Base-by-base conservation (phyloP, 2,329 filamentous ascomycete genomes). In the Cryphonectria carpinicola region DNA sequence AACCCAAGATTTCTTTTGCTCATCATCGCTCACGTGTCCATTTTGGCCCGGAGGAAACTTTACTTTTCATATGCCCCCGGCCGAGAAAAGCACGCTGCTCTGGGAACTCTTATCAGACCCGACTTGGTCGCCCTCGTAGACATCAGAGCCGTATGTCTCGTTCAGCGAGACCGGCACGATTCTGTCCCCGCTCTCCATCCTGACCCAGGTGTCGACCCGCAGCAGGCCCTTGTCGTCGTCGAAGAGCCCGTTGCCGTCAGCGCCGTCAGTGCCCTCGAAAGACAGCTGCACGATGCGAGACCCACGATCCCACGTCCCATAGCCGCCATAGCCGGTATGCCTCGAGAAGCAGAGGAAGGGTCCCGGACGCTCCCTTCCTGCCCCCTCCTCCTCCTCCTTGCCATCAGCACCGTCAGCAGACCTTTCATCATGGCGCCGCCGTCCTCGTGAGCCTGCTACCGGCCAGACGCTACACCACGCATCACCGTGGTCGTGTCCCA, bases 401-500 rank as follows among this genome's bases (percentile, higher is more conserved):
- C 10, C 37, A 32, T 32, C 81, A 70, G 64, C 64, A 10, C 7
- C 25, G 67, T 63, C 43, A 22, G 43, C 17, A 17, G 19, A 8
- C 19, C 17, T 4, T 49, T 49, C 43, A 49, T 22, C 19, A 22
- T 49, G 43, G 46, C 22, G 46, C 22, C 8, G 6, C 43, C 61
- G 28, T 17, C 54, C 3, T 72, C 71, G 43, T 46, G n/a, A 13
- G 7, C 43, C 25, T 52, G 62, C 13, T 22, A 25, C 49, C 54
- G 74, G 74, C 78, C 77, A 80, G 61, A 73, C 75, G 22, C 71
- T 78, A 73, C 82, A 85, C 84, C 84, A 86, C 37, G 82, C 80
- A 74, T 84, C 79, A 0, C 82, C 83, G 72, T 89, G 88, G 73
- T 89, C 86, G 75, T 90, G 88, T 0, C 87, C 88, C n/a, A 81